Conservation (phyloP, 2,329 filamentous ascomycete genomes). For the Ramularia endophylla region DNA sequence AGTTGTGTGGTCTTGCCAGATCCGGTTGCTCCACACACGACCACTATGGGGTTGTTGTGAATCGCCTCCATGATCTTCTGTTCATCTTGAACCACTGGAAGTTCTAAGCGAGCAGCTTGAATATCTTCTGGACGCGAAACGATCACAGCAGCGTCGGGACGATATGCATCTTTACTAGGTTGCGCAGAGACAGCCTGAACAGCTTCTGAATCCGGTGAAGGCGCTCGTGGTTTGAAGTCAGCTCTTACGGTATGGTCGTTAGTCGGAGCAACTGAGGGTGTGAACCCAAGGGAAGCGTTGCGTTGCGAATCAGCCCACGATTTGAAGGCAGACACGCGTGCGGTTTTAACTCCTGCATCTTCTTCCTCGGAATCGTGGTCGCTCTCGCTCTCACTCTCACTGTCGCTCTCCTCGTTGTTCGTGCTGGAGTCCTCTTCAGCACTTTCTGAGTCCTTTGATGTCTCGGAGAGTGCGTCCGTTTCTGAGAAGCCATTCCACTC, state of each 20-base stretch:
- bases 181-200: constrained; percentile 39
- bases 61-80: constrained; percentile 98
- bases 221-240: constrained; percentile 60
- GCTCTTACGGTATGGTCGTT: constrained; percentile 37
- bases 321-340: constrained; percentile 71
- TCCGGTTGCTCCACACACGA: constrained; percentile 91
- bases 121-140: constrained; percentile 67
- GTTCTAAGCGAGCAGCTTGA: constrained; percentile 67
- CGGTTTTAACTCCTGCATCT: constrained; percentile 33
- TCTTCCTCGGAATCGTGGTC: constrained; percentile 29
- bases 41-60: constrained; percentile 81
- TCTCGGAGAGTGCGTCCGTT: constrained; percentile 18
- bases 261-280: constrained; percentile 42
- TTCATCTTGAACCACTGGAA: constrained; percentile 91
- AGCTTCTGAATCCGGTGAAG: constrained; percentile 68
- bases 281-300: constrained; percentile 73
- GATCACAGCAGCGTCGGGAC: constrained; percentile 71
- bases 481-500: constrained; percentile 22
- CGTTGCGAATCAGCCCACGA: constrained; percentile 83
- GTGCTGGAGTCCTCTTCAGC: neutral
- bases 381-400: constrained; percentile 35
- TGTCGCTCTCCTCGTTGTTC: constrained; percentile 26
- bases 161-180: constrained; percentile 45
- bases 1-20: constrained; percentile 98
- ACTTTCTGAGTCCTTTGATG: neutral